These are phyloP conservation scores for Lachnellula suecica DNA, from an alignment of 2,329 filamentous ascomycete species.

Conservation along the genomic window DNA sequence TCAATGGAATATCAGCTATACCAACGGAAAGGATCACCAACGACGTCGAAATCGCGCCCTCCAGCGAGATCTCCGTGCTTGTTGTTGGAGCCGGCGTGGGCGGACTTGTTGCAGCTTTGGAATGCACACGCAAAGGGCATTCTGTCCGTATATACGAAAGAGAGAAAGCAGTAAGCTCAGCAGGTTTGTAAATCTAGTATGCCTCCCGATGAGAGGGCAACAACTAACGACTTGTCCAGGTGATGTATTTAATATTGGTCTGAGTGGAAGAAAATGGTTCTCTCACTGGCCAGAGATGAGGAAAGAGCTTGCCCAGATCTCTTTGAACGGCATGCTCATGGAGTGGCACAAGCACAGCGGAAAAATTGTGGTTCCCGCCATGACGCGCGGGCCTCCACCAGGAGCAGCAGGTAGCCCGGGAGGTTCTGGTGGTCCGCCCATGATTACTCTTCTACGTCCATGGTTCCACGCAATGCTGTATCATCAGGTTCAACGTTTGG, in stretches of 20 bases:
- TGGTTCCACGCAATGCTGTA: conserved; percentile 56
- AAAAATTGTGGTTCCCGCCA: conserved; percentile 41
- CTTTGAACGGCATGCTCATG: conserved; percentile 10
- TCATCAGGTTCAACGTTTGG: conserved; percentile 45
- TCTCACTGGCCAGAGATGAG: conserved; percentile 54
- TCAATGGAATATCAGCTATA: neutral
- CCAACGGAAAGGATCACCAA: neutral
- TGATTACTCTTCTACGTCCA: conserved; percentile 55
- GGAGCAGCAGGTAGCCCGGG: no score
- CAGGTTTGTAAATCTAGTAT: conserved; percentile 1
- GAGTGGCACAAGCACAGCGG: conserved; percentile 7
- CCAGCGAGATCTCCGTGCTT: conserved; percentile 43
- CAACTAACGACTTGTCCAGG: conserved; percentile 28
- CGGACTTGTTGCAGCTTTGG: conserved; percentile 57
- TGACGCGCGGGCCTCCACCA: conserved; percentile 34
- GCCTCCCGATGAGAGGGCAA: neutral
- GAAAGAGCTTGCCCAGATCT: conserved; percentile 43
- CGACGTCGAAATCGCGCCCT: neutral
- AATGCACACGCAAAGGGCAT: conserved; percentile 58
- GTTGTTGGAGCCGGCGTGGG: conserved; percentile 55
- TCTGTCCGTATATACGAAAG: conserved; percentile 37
- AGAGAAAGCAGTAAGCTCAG: conserved; percentile 25
- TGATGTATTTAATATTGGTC: conserved; percentile 60
- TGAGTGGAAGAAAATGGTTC: conserved; percentile 54
- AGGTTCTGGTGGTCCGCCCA: conserved; percentile 43